These are phyloP conservation scores for Populus tremula DNA, from an alignment of 345 rosid genomes.

Conservation along the genomic window DNA sequence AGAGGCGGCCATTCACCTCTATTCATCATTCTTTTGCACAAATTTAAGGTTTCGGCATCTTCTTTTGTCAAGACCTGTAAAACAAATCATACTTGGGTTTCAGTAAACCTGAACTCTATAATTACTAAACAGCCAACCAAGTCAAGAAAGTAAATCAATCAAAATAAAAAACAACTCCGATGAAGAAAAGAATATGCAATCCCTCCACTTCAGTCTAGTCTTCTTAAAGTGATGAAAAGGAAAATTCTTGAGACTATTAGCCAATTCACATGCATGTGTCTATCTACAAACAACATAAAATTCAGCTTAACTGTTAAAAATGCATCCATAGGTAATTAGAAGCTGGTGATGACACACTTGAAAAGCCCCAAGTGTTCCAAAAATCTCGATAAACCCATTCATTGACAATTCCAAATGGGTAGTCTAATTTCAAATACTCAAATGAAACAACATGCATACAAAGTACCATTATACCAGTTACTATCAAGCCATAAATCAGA, in stretches of 20 bases:
- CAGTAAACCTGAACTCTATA: not conserved
- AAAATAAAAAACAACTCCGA: not conserved
- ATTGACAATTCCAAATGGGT: not conserved
- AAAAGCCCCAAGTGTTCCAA: not conserved
- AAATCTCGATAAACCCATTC: not conserved
- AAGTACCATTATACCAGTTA: not conserved
- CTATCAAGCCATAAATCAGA: not conserved
- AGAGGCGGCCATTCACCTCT: conserved; percentile 36
- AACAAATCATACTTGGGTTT: not conserved
- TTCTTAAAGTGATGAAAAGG: not conserved
- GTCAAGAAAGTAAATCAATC: not conserved
- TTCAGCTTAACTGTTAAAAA: not conserved
- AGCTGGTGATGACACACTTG: too few species aligned
- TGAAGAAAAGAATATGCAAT: not conserved
- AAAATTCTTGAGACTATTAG: not conserved
- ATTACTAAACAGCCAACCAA: not conserved
- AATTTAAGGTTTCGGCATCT: conserved; percentile 24
- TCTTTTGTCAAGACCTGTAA: conserved; percentile 28
- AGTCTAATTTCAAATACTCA: not conserved
- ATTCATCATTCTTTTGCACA: conserved; percentile 29
- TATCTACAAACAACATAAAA: not conserved
- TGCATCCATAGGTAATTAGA: not conserved
- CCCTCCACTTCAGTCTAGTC: not conserved
- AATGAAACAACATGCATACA: not conserved
- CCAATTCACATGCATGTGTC: not conserved